Percentiles rank a stretch among this genome's conserved stretches.
phyloP scores from a whole-genome alignment of 345 rosid genomes.

The Ceriops tagal region DNA sequence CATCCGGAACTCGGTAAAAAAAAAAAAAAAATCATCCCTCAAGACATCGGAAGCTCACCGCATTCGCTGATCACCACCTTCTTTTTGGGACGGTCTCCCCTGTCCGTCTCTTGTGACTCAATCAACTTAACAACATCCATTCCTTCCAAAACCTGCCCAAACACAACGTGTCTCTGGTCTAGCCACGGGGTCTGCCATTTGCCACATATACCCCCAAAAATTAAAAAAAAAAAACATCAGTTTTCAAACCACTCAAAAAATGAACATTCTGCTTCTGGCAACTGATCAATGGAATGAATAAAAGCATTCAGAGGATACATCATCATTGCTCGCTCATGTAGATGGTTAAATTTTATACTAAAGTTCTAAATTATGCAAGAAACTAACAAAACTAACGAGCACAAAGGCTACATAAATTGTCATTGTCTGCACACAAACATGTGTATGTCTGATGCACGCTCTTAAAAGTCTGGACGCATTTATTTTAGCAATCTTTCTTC shows the following conservation, averaged over 20 bases:
- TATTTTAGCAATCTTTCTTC: no score
- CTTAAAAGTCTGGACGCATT: no score
- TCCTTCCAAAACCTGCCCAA: slow-evolving; percentile 84
- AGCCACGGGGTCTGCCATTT: slow-evolving; percentile 80
- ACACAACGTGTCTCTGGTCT: slow-evolving; percentile 81
- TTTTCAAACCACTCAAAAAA: not conserved
- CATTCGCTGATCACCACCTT: slow-evolving; percentile 77
- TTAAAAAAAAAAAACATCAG: not conserved
- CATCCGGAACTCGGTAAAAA: not conserved
- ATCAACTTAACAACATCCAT: slow-evolving; percentile 65
- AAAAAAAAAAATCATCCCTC: slow-evolving; percentile 33
- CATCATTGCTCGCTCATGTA: no score
- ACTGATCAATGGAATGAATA: no score
- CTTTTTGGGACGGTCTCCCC: slow-evolving; percentile 94
- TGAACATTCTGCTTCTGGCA: no score
- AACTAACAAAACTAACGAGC: no score
- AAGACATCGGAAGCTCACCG: slow-evolving; percentile 77
- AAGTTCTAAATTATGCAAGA: no score
- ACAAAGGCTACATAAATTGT: no score
- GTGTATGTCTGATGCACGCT: no score
- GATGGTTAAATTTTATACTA: no score
- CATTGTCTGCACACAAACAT: no score
- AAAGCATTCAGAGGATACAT: no score
- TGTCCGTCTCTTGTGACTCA: slow-evolving; percentile 80
- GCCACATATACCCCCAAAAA: not conserved